Conservation (phyloP, 1,284 basidiomycete genomes). For the Volvariella volvacea region DNA sequence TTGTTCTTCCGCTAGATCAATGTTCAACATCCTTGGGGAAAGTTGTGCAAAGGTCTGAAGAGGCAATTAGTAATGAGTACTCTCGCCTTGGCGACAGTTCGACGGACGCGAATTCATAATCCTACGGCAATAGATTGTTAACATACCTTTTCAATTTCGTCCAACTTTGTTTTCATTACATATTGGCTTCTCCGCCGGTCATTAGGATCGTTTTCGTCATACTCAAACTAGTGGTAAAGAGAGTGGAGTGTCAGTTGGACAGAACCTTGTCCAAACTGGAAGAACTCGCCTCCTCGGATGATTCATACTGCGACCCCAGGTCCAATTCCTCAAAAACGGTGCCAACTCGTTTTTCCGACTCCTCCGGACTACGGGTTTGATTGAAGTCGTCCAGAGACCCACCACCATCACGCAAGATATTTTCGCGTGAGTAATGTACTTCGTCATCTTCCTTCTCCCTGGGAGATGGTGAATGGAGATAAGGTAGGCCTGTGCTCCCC, state of each 20-base stretch:
- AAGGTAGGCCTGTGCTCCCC: conserved; percentile 21
- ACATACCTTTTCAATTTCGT: conserved; percentile 67
- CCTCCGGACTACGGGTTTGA: conserved; percentile 38
- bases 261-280: conserved; percentile 2
- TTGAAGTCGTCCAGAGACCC: conserved; percentile 27
- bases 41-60: conserved; percentile 59
- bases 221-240: conserved; percentile 27
- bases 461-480: conserved; percentile 18
- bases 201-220: conserved; percentile 60
- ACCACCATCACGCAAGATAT: conserved; percentile 10
- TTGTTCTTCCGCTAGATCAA: conserved; percentile 39
- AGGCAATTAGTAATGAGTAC: background rate
- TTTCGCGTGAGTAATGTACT: background rate
- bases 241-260: background rate
- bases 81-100: background rate
- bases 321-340: conserved; percentile 69
- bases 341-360: conserved; percentile 55
- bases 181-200: conserved; percentile 67
- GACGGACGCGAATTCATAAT: too few relatives aligned
- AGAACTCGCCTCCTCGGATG: conserved; percentile 38
- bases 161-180: conserved; percentile 61
- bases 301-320: conserved; percentile 43
- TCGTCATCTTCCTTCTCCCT: conserved; percentile 6
- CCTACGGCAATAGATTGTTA: too few relatives aligned
- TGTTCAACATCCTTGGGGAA: conserved; percentile 54